A percentile compares a stretch with the other conserved stretches of the same genome.
Evolutionary conservation across 192 early-diverging fungal species (phyloP).

Genomic region (Gamsiella multidivaricata): DNA sequence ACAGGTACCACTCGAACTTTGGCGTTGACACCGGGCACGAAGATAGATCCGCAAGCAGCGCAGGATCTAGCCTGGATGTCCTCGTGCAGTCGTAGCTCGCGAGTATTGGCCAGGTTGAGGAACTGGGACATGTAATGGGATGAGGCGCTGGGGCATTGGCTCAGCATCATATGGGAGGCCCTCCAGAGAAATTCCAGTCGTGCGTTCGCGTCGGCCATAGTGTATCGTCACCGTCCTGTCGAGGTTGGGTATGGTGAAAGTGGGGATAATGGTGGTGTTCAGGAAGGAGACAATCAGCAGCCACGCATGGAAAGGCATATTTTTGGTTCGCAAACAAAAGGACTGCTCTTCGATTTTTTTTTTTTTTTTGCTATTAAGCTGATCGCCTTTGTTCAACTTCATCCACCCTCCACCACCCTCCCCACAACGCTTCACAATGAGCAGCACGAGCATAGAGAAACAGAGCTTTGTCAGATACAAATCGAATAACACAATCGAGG

Average conservation of each 20-base stretch:
- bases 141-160: conserved; percentile 46
- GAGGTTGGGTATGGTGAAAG: background rate
- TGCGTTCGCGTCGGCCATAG: conserved; percentile 40
- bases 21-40: conserved; percentile 57
- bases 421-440: background rate
- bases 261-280: background rate
- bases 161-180: conserved; percentile 54
- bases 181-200: conserved; percentile 60
- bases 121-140: conserved; percentile 62
- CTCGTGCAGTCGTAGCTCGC: conserved; percentile 55
- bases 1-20: conserved; percentile 44
- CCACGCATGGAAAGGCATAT: no score
- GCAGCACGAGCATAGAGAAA: conserved; percentile 19
- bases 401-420: background rate
- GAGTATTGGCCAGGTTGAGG: conserved; percentile 37
- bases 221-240: no score
- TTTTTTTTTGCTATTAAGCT: no score
- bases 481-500: conserved; percentile 66
- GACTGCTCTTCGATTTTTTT: conserved; percentile 14
- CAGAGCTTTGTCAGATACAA: conserved; percentile 55
- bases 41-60: conserved; percentile 57
- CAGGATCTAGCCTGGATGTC: conserved; percentile 55
- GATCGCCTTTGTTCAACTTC: background rate
- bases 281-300: background rate
- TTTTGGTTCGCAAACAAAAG: no score